Conservation (phyloP, 345 rosid genomes). For the Psidium guajava region DNA sequence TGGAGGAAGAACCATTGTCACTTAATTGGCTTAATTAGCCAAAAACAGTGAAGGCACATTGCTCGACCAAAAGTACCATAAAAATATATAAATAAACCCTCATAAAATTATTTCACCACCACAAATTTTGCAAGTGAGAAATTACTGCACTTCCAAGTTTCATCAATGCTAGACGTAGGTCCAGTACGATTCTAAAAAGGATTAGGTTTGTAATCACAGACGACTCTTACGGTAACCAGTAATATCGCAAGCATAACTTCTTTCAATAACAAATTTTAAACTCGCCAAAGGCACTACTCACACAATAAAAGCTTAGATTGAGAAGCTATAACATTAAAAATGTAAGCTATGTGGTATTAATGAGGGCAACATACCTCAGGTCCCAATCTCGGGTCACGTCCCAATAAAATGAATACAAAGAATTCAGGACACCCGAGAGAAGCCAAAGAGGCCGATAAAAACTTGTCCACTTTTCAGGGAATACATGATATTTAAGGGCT, state of each 20-base stretch:
- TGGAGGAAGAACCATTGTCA: neutral
- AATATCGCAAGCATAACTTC: neutral
- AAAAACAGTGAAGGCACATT: too few relatives aligned
- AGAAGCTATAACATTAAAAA: neutral
- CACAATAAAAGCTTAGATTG: neutral
- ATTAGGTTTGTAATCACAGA: neutral
- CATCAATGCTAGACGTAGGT: neutral
- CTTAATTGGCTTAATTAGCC: too few relatives aligned
- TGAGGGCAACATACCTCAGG: slow-evolving; percentile 48
- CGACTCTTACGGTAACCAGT: neutral
- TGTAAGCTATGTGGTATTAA: neutral
- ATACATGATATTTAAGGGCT: slow-evolving; percentile 81
- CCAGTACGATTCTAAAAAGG: neutral
- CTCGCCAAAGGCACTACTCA: neutral
- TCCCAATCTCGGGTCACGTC: slow-evolving; percentile 95
- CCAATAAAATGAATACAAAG: slow-evolving; percentile 92
- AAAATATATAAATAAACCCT: neutral
- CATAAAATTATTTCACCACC: neutral
- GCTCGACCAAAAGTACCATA: neutral
- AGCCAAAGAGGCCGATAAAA: slow-evolving; percentile 92
- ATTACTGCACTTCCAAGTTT: neutral
- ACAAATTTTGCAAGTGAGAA: neutral
- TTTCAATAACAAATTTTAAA: neutral
- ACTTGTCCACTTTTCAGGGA: slow-evolving; percentile 66
- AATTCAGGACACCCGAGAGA: slow-evolving; percentile 64